A percentile compares a stretch with the other conserved stretches of the same genome.
Conservation (phyloP, 352 stramenopile genomes). For the Phytopythium oedochilum region DNA sequence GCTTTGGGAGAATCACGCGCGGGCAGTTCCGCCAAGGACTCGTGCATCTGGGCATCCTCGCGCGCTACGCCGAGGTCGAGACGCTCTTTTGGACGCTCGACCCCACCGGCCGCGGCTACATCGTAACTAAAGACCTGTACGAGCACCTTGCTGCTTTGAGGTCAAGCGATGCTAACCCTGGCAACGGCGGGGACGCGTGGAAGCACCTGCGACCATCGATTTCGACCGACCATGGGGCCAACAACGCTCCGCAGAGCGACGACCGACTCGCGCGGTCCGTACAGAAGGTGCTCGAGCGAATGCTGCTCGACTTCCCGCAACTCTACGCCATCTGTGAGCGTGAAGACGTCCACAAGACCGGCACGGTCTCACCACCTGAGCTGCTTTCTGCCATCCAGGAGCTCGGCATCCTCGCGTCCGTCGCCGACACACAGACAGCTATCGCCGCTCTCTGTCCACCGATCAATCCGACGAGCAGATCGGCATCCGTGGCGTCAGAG, state of each 20-base stretch:
- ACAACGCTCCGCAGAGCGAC: background rate
- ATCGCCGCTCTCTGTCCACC: slow-evolving; percentile 38
- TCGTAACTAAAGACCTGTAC: slow-evolving; percentile 56
- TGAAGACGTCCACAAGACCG: slow-evolving; percentile 35
- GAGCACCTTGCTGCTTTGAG: slow-evolving; percentile 43
- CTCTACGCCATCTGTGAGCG: slow-evolving; percentile 46
- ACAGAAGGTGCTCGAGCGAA: slow-evolving; percentile 69
- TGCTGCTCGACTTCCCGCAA: slow-evolving; percentile 39
- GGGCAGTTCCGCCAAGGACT: slow-evolving; percentile 73
- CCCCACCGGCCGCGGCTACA: slow-evolving; percentile 53
- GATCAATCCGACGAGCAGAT: slow-evolving; percentile 8
- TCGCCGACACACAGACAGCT: slow-evolving; percentile 47
- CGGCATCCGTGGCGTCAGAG: slow-evolving; percentile 7
- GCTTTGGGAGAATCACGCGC: slow-evolving; percentile 62
- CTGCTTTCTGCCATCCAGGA: slow-evolving; percentile 55
- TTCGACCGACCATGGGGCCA: slow-evolving; percentile 8
- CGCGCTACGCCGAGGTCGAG: slow-evolving; percentile 66
- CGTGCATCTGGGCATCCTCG: slow-evolving; percentile 52
- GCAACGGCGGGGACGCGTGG: background rate
- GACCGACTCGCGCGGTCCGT: slow-evolving; percentile 36
- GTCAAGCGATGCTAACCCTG: background rate
- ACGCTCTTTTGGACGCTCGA: slow-evolving; percentile 74
- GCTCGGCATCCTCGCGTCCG: slow-evolving; percentile 51
- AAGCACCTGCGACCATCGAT: slow-evolving; percentile 31
- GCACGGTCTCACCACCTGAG: slow-evolving; percentile 33